Evolutionary conservation across 202 grass and related monocot genomes (phyloP).

Genomic region (Alloteropsis angusta): DNA sequence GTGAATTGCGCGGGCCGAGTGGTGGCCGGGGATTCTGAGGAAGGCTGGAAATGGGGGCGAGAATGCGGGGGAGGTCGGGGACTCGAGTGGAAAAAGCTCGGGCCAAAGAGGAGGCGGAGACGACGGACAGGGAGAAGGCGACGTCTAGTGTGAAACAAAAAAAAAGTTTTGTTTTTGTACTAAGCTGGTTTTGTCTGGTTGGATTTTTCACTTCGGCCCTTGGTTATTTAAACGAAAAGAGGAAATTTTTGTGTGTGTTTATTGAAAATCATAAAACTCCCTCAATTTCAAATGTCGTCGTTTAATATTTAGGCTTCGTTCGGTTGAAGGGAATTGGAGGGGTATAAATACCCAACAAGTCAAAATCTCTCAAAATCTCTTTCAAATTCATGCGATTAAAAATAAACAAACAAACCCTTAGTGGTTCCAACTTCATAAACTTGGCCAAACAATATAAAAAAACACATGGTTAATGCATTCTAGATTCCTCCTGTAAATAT

Average conservation of each 20-base stretch:
- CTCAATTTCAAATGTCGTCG: no score
- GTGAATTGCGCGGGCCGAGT: not conserved
- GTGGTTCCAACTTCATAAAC: no score
- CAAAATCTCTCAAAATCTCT: no score
- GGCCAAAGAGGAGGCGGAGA: not conserved
- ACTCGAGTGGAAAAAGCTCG: conserved; percentile 9
- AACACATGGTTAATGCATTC: no score
- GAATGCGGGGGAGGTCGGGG: not conserved
- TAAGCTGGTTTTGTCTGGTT: not conserved
- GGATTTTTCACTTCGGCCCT: not conserved
- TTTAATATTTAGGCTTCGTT: no score
- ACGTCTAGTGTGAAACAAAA: not conserved
- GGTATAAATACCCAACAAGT: no score
- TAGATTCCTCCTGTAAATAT: no score
- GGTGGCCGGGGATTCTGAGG: not conserved
- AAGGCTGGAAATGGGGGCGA: not conserved
- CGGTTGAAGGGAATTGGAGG: no score
- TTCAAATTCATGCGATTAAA: no score
- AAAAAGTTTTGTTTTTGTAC: not conserved
- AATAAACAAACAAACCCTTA: no score
- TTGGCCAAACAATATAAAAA: no score
- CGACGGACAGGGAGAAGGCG: conserved; percentile 1
- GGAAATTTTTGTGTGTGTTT: not conserved
- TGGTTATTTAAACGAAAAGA: not conserved
- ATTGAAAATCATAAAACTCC: no score